Conservation (phyloP, 2,329 filamentous ascomycete species). For the Neopestalotiopsis clavispora region DNA sequence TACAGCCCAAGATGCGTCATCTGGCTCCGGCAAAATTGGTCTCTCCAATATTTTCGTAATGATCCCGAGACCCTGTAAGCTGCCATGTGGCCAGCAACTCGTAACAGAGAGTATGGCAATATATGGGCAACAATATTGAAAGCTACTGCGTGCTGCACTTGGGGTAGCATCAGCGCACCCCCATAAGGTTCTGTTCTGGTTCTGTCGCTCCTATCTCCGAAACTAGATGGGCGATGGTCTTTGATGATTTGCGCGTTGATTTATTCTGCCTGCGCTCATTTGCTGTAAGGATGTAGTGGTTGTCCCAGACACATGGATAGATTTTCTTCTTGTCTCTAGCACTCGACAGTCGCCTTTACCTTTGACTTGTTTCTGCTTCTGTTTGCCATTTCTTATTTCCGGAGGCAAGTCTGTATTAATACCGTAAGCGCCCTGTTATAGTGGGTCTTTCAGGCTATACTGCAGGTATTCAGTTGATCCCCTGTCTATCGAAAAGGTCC, state of each 20-base stretch:
- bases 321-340: no score
- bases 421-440: no score
- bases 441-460: no score
- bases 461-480: no score
- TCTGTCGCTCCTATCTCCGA: background rate
- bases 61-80: background rate
- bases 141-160: background rate
- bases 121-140: background rate
- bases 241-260: background rate
- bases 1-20: background rate
- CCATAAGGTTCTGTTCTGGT: background rate
- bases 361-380: no score
- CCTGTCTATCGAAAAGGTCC: no score
- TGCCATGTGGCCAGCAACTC: background rate
- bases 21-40: background rate
- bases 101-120: background rate
- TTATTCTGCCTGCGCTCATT: no score
- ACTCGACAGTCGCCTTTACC: no score
- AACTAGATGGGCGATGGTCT: background rate
- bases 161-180: background rate
- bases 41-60: background rate
- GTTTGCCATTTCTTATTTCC: no score
- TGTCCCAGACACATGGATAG: no score
- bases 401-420: no score
- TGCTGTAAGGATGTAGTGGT: no score